A percentile compares a stretch with the other conserved stretches of the same genome.
phyloP scores from a whole-genome alignment of 768 basidiomycete genomes.

The Hemileccinum impolitum region DNA sequence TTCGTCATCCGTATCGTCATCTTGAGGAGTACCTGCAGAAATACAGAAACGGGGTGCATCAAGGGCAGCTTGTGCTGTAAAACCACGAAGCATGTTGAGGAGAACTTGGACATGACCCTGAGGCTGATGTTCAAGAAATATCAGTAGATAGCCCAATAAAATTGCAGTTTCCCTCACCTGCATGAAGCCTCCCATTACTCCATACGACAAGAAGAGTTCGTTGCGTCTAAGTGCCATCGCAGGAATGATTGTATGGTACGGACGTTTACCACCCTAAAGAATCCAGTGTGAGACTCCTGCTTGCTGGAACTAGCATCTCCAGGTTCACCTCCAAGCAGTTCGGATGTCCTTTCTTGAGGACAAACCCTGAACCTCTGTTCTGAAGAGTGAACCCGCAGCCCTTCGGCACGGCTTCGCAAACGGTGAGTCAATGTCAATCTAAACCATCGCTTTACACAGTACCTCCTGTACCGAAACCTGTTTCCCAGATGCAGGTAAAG shows the following conservation, averaged over 20 bases:
- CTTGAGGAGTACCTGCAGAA: slow-evolving; percentile 73
- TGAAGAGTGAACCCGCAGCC: slow-evolving; percentile 97
- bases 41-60: slow-evolving; percentile 98
- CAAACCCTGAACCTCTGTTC: slow-evolving; percentile 87
- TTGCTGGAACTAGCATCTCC: neutral
- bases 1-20: slow-evolving; percentile 42
- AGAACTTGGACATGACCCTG: slow-evolving; percentile 97
- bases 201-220: slow-evolving; percentile 85
- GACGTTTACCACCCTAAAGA: slow-evolving; percentile 74
- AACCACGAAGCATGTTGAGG: slow-evolving; percentile 85
- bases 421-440: slow-evolving; percentile 2
- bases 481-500: slow-evolving; percentile 4
- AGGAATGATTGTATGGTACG: slow-evolving; percentile 94
- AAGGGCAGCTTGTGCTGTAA: slow-evolving; percentile 82
- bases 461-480: slow-evolving; percentile 91
- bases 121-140: slow-evolving; percentile 47
- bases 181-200: slow-evolving; percentile 93
- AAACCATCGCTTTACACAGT: slow-evolving; percentile 3
- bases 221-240: slow-evolving; percentile 74
- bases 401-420: slow-evolving; percentile 70
- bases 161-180: slow-evolving; percentile 44
- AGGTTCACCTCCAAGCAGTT: slow-evolving; percentile 69
- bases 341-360: slow-evolving; percentile 75
- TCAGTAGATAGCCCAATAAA: neutral
- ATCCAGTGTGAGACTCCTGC: neutral